Evolutionary conservation across 805 yeast genomes (phyloP).

Genomic region (Vanderwaltozyma yarrowii): DNA sequence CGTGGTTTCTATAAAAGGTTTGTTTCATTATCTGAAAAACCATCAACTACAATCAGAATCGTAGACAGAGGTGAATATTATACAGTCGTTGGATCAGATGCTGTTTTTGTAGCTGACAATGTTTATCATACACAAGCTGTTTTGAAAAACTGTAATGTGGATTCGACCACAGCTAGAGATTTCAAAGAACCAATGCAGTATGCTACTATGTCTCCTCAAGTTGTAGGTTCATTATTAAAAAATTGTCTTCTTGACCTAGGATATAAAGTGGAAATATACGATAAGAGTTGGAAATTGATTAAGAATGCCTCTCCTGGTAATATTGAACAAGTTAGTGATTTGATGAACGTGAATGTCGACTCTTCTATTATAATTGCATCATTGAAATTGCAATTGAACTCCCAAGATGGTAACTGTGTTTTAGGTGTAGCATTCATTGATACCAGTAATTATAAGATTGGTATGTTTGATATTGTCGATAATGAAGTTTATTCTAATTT

Average conservation of each 20-base stretch:
- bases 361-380: constrained; percentile 45
- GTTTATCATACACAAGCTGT: constrained; percentile 80
- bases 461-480: constrained; percentile 72
- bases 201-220: constrained; percentile 70
- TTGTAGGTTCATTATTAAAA: constrained; percentile 53
- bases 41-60: constrained; percentile 48
- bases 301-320: constrained; percentile 85
- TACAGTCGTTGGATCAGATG: constrained; percentile 65
- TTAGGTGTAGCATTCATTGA: constrained; percentile 79
- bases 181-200: constrained; percentile 31
- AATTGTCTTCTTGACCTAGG: constrained; percentile 62
- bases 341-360: constrained; percentile 41
- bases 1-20: constrained; percentile 40
- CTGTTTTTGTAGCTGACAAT: constrained; percentile 69
- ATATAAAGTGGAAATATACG: constrained; percentile 71
- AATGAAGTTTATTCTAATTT: constrained; percentile 80
- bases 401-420: constrained; percentile 30
- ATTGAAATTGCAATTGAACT: constrained; percentile 27
- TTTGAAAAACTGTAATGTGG: constrained; percentile 41
- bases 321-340: constrained; percentile 63
- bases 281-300: constrained; percentile 47
- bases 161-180: constrained; percentile 31
- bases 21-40: constrained; percentile 39
- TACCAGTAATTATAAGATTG: constrained; percentile 53
- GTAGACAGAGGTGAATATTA: constrained; percentile 78